Conservation (phyloP, 192 early-diverging fungal genomes). For the Coemansia sp. region DNA sequence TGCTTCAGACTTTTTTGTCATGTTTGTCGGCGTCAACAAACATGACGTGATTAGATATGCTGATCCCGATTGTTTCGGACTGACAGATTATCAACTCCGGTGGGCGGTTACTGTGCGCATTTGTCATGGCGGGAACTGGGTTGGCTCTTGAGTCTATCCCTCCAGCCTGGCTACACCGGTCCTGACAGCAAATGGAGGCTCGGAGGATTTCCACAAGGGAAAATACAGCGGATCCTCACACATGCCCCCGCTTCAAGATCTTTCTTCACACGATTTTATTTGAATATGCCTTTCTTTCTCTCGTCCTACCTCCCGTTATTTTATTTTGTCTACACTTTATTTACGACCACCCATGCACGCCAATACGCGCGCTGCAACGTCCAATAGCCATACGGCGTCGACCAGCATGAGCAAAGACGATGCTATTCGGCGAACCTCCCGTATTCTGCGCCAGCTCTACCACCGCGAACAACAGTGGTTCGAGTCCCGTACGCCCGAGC, state of each 20-base stretch:
- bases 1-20: neutral
- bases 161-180: neutral
- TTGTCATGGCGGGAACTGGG: neutral
- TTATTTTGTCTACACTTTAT: neutral
- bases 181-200: neutral
- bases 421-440: constrained; percentile 36
- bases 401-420: constrained; percentile 19
- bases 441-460: constrained; percentile 42
- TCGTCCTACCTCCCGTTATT: neutral
- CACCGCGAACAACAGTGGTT: constrained; percentile 43
- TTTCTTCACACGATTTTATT: neutral
- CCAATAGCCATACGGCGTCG: neutral
- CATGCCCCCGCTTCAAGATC: neutral
- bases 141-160: neutral
- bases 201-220: neutral
- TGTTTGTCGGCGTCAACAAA: neutral
- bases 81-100: neutral
- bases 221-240: neutral
- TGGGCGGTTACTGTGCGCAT: neutral
- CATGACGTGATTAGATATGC: neutral
- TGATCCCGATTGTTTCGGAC: neutral
- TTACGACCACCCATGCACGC: neutral
- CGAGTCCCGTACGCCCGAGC: constrained; percentile 21
- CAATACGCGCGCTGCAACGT: neutral
- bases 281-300: neutral